phyloP scores from a whole-genome alignment of 2,329 filamentous ascomycete species.

The Epicoccum nigrum region DNA sequence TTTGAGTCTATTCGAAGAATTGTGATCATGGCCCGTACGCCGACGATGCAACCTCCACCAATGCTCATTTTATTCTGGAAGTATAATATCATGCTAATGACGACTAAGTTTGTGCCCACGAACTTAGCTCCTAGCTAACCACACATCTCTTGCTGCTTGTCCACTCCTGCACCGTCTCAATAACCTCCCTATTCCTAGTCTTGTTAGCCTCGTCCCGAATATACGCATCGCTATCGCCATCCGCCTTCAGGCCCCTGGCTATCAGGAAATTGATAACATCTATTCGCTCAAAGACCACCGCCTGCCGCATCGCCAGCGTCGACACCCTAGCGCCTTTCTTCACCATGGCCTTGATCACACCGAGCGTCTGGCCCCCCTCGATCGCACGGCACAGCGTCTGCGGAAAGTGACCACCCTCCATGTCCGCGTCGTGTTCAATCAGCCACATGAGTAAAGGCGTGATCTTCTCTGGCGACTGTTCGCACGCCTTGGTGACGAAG shows the following conservation, averaged over 20 bases:
- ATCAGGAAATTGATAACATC: conserved; percentile 12
- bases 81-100: too few species aligned
- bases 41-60: too few species aligned
- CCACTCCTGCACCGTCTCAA: background rate
- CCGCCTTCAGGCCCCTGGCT: background rate
- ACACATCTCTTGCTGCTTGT: background rate
- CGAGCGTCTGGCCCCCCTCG: conserved; percentile 3
- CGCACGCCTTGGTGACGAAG: conserved; percentile 18
- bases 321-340: conserved; percentile 8
- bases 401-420: conserved; percentile 3
- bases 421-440: conserved; percentile 12
- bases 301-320: conserved; percentile 5
- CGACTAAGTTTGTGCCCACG: too few species aligned
- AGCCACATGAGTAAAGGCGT: conserved; percentile 8
- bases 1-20: too few species aligned
- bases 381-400: conserved; percentile 6
- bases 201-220: conserved; percentile 6
- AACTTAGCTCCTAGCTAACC: too few species aligned
- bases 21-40: too few species aligned
- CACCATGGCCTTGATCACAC: conserved; percentile 11
- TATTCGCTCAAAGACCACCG: conserved; percentile 10
- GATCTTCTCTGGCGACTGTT: conserved; percentile 15
- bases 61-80: too few species aligned
- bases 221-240: background rate
- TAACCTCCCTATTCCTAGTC: conserved; percentile 6